Percentiles rank a stretch among this genome's conserved stretches.
These are phyloP conservation scores for Monascus purpureus DNA, from an alignment of 495 filamentous ascomycete genomes.

Conservation along the genomic window DNA sequence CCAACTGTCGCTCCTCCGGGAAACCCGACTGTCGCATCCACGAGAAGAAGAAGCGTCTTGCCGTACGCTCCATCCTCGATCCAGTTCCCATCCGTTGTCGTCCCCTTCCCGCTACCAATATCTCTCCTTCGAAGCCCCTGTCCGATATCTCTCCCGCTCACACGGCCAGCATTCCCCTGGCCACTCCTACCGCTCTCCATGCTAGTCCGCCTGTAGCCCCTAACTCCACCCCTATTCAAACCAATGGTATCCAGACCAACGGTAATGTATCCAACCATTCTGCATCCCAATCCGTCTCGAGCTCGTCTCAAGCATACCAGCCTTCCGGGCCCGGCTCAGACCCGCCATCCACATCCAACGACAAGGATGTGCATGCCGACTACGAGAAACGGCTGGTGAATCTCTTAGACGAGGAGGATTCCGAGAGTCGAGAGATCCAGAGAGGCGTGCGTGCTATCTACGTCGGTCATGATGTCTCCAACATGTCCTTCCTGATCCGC, in stretches of 20 bases:
- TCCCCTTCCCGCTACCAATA: conserved; percentile 12
- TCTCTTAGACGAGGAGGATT: conserved; percentile 32
- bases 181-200: background rate
- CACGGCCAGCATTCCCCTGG: background rate
- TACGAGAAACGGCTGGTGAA: conserved; percentile 32
- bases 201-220: background rate
- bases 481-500: conserved; percentile 38
- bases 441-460: conserved; percentile 34
- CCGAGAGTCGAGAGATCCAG: conserved; percentile 27
- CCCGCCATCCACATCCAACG: conserved; percentile 1
- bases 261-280: background rate
- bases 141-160: background rate
- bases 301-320: background rate
- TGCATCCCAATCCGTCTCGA: background rate
- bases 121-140: background rate
- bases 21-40: conserved; percentile 35
- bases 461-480: conserved; percentile 35
- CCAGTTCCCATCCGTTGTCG: conserved; percentile 36
- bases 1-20: conserved; percentile 31
- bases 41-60: conserved; percentile 34
- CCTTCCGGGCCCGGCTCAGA: background rate
- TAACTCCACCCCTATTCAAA: background rate
- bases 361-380: conserved; percentile 21
- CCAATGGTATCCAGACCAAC: background rate
- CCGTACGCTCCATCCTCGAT: conserved; percentile 31